Conservation (phyloP, 805 yeast species). For the Cyberlindnera xylosilytica region DNA sequence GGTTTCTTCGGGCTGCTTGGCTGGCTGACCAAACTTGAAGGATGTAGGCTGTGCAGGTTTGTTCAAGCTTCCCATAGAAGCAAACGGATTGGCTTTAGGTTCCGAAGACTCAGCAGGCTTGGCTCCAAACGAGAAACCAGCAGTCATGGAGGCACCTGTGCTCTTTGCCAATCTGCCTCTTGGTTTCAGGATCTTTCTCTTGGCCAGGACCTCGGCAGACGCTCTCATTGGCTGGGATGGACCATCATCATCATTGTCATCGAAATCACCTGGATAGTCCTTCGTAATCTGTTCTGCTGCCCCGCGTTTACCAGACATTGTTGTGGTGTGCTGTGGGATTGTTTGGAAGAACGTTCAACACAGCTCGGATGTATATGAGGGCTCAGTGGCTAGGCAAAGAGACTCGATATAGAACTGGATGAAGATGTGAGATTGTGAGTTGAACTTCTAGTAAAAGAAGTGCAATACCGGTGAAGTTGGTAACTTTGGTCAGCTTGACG, state of each 20-base stretch:
- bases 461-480: too few relatives aligned
- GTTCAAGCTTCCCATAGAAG: conserved; percentile 13
- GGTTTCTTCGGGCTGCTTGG: too few relatives aligned
- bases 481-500: too few relatives aligned
- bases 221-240: conserved; percentile 43
- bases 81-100: conserved; percentile 9
- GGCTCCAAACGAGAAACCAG: conserved; percentile 12
- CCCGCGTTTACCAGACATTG: conserved; percentile 62
- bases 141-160: conserved; percentile 11
- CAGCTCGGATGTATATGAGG: too few relatives aligned
- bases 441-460: too few relatives aligned
- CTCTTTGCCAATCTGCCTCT: conserved; percentile 35
- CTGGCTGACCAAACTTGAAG: conserved; percentile 10
- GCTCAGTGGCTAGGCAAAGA: too few relatives aligned
- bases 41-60: conserved; percentile 9
- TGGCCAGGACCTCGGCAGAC: conserved; percentile 58
- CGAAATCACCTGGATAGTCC: conserved; percentile 37
- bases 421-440: too few relatives aligned
- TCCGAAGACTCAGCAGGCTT: conserved; percentile 1
- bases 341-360: too few relatives aligned
- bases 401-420: too few relatives aligned
- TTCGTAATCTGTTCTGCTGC: conserved; percentile 64
- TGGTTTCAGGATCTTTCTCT: conserved; percentile 66
- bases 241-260: conserved; percentile 38
- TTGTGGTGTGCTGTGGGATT: background rate